phyloP scores from a whole-genome alignment of 2,329 filamentous ascomycete genomes.

The Talaromyces sp. region DNA sequence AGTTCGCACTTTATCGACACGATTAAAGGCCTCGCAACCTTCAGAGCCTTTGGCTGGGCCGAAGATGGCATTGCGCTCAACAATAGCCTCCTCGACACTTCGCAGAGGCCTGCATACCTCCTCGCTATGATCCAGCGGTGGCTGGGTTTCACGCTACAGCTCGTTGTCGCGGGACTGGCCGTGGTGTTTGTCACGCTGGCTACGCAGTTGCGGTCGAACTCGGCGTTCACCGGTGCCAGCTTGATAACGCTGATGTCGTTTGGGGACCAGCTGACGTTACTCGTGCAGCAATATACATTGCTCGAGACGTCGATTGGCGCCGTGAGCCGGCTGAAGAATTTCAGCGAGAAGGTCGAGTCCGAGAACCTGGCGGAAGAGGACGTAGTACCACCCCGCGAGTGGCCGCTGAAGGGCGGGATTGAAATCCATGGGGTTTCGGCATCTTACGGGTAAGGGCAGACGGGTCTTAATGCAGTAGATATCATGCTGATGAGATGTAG shows the following conservation, averaged over 20 bases:
- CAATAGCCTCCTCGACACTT: constrained; percentile 47
- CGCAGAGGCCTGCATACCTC: constrained; percentile 54
- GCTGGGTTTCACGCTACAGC: constrained; percentile 48
- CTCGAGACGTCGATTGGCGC: constrained; percentile 57
- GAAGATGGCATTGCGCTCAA: constrained; percentile 42
- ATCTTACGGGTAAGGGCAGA: background rate
- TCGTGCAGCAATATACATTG: constrained; percentile 23
- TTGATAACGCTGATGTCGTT: background rate
- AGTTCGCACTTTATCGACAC: constrained; percentile 23
- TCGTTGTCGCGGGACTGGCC: constrained; percentile 47
- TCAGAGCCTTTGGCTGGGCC: constrained; percentile 48
- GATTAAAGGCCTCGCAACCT: constrained; percentile 54
- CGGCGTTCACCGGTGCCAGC: background rate
- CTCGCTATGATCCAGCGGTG: constrained; percentile 55
- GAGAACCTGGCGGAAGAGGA: constrained; percentile 31
- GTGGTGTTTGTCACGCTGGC: constrained; percentile 44
- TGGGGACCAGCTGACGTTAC: background rate
- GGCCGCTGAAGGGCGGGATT: constrained; percentile 4
- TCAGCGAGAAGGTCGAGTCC: constrained; percentile 40
- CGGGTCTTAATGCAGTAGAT: background rate
- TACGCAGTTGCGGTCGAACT: constrained; percentile 30
- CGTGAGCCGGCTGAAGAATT: constrained; percentile 50
- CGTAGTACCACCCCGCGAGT: background rate
- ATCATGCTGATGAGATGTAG: background rate
- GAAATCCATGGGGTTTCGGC: background rate